phyloP scores from a whole-genome alignment of 2,329 filamentous ascomycete genomes.

The Diaporthe vexans region DNA sequence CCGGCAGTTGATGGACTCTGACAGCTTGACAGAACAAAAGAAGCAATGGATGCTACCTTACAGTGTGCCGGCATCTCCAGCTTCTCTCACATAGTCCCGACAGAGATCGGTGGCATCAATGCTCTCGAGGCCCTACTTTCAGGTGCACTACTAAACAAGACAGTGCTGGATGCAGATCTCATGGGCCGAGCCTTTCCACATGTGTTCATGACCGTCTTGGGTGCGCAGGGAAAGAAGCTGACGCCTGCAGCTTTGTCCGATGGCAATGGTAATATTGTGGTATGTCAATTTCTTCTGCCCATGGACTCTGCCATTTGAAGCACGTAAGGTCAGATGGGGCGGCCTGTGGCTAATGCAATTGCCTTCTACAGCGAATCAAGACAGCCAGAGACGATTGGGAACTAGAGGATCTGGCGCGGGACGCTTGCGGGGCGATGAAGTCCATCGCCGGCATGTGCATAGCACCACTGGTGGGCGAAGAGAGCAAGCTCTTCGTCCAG shows the following conservation, averaged over 20 bases:
- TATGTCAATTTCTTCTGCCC: not conserved
- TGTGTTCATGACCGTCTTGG: slow-evolving; percentile 10
- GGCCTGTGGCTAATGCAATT: not conserved
- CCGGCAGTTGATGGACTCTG: not conserved
- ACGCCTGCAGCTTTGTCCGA: slow-evolving; percentile 8
- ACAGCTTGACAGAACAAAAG: not conserved
- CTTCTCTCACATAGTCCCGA: slow-evolving; percentile 24
- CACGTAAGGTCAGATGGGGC: not conserved
- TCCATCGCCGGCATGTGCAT: slow-evolving; percentile 19
- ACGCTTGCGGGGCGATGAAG: slow-evolving; percentile 17
- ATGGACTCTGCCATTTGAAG: rapidly evolving
- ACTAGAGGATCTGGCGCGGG: not conserved
- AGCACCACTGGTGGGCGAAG: not conserved
- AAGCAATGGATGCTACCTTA: slow-evolving; percentile 1
- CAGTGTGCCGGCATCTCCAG: not conserved
- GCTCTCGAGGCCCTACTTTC: slow-evolving; percentile 10
- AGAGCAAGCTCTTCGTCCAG: slow-evolving; percentile 1
- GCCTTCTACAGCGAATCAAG: not conserved
- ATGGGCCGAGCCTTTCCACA: slow-evolving; percentile 11
- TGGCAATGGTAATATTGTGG: slow-evolving; percentile 6
- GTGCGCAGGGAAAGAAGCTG: not conserved
- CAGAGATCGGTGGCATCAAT: slow-evolving; percentile 21
- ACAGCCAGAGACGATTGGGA: not conserved
- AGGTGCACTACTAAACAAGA: not conserved
- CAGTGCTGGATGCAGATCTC: slow-evolving; percentile 3